Evolutionary conservation across 371 early-diverging fungal species (phyloP), one percentile per base, ranked within the genome.

Genomic region (Syncephalastrum racemosum): DNA sequence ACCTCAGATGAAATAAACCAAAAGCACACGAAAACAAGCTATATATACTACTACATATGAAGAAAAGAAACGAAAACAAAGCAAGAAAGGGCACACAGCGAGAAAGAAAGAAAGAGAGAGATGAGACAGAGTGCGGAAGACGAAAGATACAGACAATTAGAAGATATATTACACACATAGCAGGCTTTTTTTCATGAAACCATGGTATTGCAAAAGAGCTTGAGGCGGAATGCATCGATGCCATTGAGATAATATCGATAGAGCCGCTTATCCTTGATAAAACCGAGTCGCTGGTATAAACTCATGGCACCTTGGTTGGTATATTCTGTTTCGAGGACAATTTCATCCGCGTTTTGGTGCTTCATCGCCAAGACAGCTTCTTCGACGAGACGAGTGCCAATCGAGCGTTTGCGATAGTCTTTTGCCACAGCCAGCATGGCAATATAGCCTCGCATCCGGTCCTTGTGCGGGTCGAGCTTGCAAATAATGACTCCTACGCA

Each of bases 361-460:
- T 80, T 81, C 96, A 97, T 94, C 18, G 82, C 82, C 4, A 76
- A 65, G 14, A 95, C 75, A 0, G 93, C 89, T 65, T 64, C 76
- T 39, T 83, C 66, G 0, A 96, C 96, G 19, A 97, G 70, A 4
- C 74, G 80, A 1, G 86, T 80, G 18, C 87, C 97, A 39, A 97
- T 92, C 13, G 90, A 87, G 12, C 73, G 81, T 63, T 92, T 90
- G 36, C 97, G 75, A 59, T 88, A 90, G 24, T 77, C 71, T 49
- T 83, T 86, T 13, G 82, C 83, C 6, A 97, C 96, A 0, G 94
- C 96, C 41, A 98, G 79, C 98, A 98, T 98, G 53, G 90, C 98
- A 55, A 98, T 97, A 66, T 98, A 98, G 0, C 98, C 98, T 22
- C 97, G 80, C 31, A 78, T 64, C 53, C 78, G 67, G 54, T 75